Percentiles rank a stretch among this genome's conserved stretches.
Conservation (phyloP, 768 basidiomycete species). For the Tricholoma furcatifolium region DNA sequence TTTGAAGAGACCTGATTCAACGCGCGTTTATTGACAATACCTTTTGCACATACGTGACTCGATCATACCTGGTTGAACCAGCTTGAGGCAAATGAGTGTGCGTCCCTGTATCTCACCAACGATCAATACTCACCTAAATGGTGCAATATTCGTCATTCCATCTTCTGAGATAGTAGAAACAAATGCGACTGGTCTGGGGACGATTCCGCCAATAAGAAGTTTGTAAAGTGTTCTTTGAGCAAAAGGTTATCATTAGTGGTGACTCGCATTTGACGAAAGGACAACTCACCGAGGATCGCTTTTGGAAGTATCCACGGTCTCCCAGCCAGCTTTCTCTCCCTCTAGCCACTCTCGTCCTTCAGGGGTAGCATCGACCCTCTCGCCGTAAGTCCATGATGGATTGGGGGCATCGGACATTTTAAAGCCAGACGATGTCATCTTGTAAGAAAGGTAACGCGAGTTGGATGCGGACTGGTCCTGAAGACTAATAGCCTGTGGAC, state of each 20-base stretch:
- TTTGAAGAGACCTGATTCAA: conserved; percentile 45
- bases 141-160: conserved; percentile 59
- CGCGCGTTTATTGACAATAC: conserved; percentile 7
- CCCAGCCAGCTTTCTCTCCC: conserved; percentile 41
- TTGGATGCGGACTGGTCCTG: background rate
- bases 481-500: too few species aligned
- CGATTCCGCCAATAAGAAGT: conserved; percentile 51
- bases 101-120: background rate
- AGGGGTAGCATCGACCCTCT: conserved; percentile 29
- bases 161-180: conserved; percentile 57
- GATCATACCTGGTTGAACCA: conserved; percentile 36
- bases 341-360: conserved; percentile 43
- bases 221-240: conserved; percentile 37
- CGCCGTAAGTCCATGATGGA: conserved; percentile 37
- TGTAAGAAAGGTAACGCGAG: conserved; percentile 11
- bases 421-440: conserved; percentile 24
- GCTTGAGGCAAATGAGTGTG: conserved; percentile 27
- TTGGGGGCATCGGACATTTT: conserved; percentile 33
- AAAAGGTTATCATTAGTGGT: background rate
- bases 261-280: background rate
- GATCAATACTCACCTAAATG: conserved; percentile 39
- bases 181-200: conserved; percentile 70
- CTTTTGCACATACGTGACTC: background rate
- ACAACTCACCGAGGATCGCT: conserved; percentile 31
- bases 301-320: conserved; percentile 31